Evolutionary conservation across 1,139 yeast species (phyloP), one percentile per base, ranked within the genome.

Genomic region (Scheffersomyces parashehatae): DNA sequence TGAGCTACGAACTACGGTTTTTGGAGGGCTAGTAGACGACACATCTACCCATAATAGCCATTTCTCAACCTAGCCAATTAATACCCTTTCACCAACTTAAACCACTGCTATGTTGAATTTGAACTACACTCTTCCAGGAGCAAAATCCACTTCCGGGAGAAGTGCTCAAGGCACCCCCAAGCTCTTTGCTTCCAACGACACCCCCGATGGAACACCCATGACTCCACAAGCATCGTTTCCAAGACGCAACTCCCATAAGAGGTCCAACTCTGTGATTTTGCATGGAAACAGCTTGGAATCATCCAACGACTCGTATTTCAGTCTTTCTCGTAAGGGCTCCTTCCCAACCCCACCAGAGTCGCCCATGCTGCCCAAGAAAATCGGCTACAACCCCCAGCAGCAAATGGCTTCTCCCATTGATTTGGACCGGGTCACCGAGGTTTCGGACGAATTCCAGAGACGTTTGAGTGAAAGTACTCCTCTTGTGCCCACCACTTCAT

Each of bases 351-450:
- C 44, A 2, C 41, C 42, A 12, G 42, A 38, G 16, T 41, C 49
- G 8, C 47, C 49, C 3, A 32, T 35, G 16, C 30, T 35, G 20
- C 32, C 36, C 28, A 28, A 32, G 16, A 13, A 15, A 2, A 15
- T 14, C 6, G 35, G 35, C 9, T 31, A 14, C 24, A 31, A 31
- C 7, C 35, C 35, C 20, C 35, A 13, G 24, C n/a, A 3, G 12
- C 35, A 31, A 15, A 3, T 15, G 24, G 11, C 24, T 14, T 11
- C 30, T 16, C 31, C 20, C 5, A 51, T 51, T n/a, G 53, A 49
- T 42, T 43, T 51, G 37, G 53, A 48, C 31, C 35, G 26, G 28
- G 47, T 51, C 8, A 49, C 53, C 1, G 35, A 28, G 8, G 53
- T 46, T 14, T 44, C 49, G 4, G 42, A 36, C 11, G 36, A 41